Base-by-base conservation (phyloP, 2,329 filamentous ascomycete species). In the Peltaster fructicola region DNA sequence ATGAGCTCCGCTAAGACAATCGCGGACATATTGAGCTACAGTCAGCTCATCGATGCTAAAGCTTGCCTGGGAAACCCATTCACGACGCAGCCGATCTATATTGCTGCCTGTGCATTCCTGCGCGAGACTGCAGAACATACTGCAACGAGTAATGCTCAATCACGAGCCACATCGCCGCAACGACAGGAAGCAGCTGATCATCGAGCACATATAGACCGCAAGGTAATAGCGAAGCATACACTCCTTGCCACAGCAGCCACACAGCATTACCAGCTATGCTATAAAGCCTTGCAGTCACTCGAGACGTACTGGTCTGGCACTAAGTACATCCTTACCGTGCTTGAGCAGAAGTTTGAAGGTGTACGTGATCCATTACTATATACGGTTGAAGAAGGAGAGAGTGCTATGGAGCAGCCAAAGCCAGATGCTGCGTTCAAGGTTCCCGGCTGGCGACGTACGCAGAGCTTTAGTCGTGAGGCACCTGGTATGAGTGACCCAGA, bases 1-100 rank as follows among this genome's bases (percentile, higher is more conserved):
- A 84, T 85, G 74, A 84, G 77, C 8, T 85, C 79, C 13, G 82
- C 81, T 8, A 91, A 90, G 54, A 90, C 81, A 0, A 88, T 91
- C 31, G 80, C 79, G 16, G 81, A 91, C 39, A 91, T 91, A 9
- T 53, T 90, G 6, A 74, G 77, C 1, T 90, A 90, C 47, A 78
- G 80, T 1, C 79, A 90, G 43, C 55, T 90, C 7, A 79, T 88
- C 25, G 79, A 90, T 45, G 71, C 77, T 0, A 82, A 79, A 46
- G 84, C 80, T 38, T 80, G 84, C 28, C 73, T 84, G 16, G 79
- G 80, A 1, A 91, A 88, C 31, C 81, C 81, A 0, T 91, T 91
- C 36, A 88, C 79, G 0, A 57, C 76, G 23, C 81, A 91, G 48
- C 81, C 81, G 0, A 90, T 90, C 42, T 91, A 90, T 39, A 85